Evolutionary conservation across 495 filamentous ascomycete genomes (phyloP).

Genomic region (Penicillium bovifimosum): DNA sequence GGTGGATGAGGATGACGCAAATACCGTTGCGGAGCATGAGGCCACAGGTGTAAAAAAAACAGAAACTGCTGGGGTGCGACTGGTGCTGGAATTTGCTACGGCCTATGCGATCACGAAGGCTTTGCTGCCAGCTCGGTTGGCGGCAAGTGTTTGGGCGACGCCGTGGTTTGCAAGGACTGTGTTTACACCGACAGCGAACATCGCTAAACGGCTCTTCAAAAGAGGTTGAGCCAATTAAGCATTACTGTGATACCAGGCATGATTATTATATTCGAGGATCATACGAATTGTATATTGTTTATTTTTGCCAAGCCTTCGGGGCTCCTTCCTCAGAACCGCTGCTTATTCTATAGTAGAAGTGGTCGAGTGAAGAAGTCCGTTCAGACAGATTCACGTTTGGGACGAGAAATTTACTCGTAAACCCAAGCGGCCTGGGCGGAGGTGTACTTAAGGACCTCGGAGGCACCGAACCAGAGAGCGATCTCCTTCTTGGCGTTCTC

Average conservation of each 20-base stretch:
- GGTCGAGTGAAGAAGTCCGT: constrained; percentile 9
- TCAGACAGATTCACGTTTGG: constrained; percentile 15
- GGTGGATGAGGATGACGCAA: constrained; percentile 46
- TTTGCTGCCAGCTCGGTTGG: constrained; percentile 68
- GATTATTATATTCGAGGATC: constrained; percentile 8
- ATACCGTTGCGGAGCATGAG: constrained; percentile 23
- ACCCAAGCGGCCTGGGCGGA: constrained; percentile 78
- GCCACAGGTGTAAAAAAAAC: constrained; percentile 1
- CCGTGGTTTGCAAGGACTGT: constrained; percentile 84
- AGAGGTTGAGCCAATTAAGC: constrained; percentile 16
- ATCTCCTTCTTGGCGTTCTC: constrained; percentile 99
- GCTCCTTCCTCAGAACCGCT: constrained; percentile 16
- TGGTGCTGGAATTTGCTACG: constrained; percentile 67
- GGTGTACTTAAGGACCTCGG: constrained; percentile 78
- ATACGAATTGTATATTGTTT: constrained; percentile 22
- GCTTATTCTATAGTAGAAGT: constrained; percentile 18
- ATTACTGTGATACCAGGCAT: constrained; percentile 1
- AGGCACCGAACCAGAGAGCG: constrained; percentile 87
- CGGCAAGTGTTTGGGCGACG: constrained; percentile 76
- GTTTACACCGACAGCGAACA: constrained; percentile 43
- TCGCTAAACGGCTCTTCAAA: constrained; percentile 36
- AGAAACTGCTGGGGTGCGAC: constrained; percentile 39
- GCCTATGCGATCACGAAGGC: constrained; percentile 88
- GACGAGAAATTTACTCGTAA: constrained; percentile 66
- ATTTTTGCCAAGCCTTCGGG: constrained; percentile 26